Evolutionary conservation across 441 rosid genomes (phyloP), one percentile per base, ranked within the genome.

Genomic region (Sinapis alba): DNA sequence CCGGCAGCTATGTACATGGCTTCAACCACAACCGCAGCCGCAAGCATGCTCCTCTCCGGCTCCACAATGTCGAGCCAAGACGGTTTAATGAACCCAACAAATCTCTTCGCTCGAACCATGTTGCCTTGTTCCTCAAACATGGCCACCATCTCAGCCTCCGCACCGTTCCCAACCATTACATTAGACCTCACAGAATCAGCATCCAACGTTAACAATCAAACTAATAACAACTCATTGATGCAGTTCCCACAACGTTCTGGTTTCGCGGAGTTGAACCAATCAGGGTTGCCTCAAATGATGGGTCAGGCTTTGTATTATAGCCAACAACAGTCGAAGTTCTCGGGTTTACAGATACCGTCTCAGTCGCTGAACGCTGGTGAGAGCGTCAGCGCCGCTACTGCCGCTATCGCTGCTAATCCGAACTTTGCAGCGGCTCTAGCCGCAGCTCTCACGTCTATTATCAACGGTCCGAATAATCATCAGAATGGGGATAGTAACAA

Each of bases 371-470:
- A 75, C 50, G 83, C 51, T 77, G 82, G 78, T 0, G 93, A 88
- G 66, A 73, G 86, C 1, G 83, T 89, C 43, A 87, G 72, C 0
- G 94, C 94, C 0, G 89, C 97, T 56, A 87, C 95, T 0, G 97
- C 98, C 0, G 98, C 93, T 73, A 87, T 94, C 72, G 88, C 97
- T 0, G 86, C 97, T 0, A 89, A 90, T 65, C 98, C 97, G 5
- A 94, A 90, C 84, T 91, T 94, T 85, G 90, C 97, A 0, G 95
- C 97, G 2, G 98, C 95, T 32, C 80, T 94, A 0, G 97, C 93
- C 0, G 97, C 98, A 7, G 98, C 97, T 59, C 88, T 94, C 76
- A 80, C 90, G 62, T 94, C 98, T 67, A 88, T 94, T 24, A 86
- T 88, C 2, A 83, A 82, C 6, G 83, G 74, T 26, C 72, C 84